A percentile compares a stretch with the other conserved stretches of the same genome.
Conservation (phyloP, 345 rosid genomes). For the Boechera divaricarpa region DNA sequence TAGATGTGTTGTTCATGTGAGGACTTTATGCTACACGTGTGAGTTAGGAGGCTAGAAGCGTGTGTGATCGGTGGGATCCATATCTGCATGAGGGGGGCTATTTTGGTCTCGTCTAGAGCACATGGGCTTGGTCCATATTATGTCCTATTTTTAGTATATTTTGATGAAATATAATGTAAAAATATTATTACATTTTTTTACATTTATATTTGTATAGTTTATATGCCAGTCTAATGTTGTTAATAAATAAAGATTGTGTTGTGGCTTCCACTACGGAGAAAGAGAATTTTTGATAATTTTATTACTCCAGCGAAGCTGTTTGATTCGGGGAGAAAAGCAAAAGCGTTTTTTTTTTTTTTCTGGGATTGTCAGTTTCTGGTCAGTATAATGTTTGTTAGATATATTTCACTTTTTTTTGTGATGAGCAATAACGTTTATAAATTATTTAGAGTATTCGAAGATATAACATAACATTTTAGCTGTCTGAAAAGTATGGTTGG, state of each 20-base stretch:
- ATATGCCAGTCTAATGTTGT: not conserved
- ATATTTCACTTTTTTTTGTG: conserved; percentile 4
- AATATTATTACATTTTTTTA: no score
- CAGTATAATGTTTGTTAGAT: conserved; percentile 25
- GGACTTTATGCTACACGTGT: conserved; percentile 33
- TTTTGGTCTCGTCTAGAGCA: conserved; percentile 22
- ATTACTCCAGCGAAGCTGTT: conserved; percentile 23
- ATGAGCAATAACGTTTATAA: conserved; percentile 25
- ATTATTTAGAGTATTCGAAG: conserved; percentile 16
- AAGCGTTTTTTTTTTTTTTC: conserved; percentile 15
- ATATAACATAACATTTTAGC: conserved; percentile 30
- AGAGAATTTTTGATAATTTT: not conserved
- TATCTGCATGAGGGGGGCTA: conserved; percentile 37
- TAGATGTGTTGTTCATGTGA: not conserved
- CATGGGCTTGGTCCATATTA: conserved; percentile 41
- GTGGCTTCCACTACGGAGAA: conserved; percentile 44
- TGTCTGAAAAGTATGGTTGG: conserved; percentile 25
- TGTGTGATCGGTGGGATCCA: conserved; percentile 38
- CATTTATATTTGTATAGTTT: not conserved
- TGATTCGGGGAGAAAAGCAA: conserved; percentile 38
- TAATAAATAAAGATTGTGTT: conserved; percentile 29
- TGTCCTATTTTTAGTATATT: not conserved
- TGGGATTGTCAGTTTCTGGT: conserved; percentile 37
- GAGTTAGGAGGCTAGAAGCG: conserved; percentile 39
- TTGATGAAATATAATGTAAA: not conserved